Base-by-base conservation (phyloP, 179 eudicot species). In the Drosera spatulata region DNA sequence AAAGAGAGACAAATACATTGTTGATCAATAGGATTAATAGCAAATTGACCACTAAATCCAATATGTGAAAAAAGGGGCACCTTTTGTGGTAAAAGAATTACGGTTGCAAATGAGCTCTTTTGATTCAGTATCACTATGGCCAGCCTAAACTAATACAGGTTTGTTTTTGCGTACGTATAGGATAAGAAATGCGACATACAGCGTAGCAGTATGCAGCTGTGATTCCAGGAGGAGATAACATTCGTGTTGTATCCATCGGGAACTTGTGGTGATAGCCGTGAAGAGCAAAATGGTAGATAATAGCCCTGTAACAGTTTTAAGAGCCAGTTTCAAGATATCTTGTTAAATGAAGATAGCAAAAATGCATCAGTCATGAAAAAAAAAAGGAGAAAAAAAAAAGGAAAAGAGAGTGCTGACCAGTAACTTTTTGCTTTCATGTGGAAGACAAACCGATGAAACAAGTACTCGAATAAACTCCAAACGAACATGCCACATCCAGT, bases 401-500 rank as follows among this genome's bases (percentile, higher is more conserved):
- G 53, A 63, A 61, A 55, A 59, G 52, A 63, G 54, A 51, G 22
- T 41, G 59, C 77, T 45, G n/a, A 83, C 89, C 86, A 81, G 57
- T 84, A 84, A 62, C 69, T 65, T 40, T 47, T 73, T n/a, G 84
- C 62, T 64, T 72, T 76, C 61, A 79, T 68, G 68, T 84, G 89
- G 74, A 84, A 84, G 48, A 84, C 68, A 66, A 84, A 84, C 46
- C 89, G 75, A 69, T 84, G 89, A 61, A 81, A 69, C 60, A 61
- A 45, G 66, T 84, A 84, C 71, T 84, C 89, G 70, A 79, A 14
- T 22, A 84, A 72, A 43, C 84, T 79, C 86, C 84, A 81, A 2
- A 67, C 8, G 37, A 79, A 69, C 47, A 79, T 42, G 45, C 89
- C 84, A 50, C 52, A 69, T 10, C 66, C 56, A n/a, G 72, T 12